phyloP scores from a whole-genome alignment of 169 alveolate species.

The Eimeria tenella region DNA sequence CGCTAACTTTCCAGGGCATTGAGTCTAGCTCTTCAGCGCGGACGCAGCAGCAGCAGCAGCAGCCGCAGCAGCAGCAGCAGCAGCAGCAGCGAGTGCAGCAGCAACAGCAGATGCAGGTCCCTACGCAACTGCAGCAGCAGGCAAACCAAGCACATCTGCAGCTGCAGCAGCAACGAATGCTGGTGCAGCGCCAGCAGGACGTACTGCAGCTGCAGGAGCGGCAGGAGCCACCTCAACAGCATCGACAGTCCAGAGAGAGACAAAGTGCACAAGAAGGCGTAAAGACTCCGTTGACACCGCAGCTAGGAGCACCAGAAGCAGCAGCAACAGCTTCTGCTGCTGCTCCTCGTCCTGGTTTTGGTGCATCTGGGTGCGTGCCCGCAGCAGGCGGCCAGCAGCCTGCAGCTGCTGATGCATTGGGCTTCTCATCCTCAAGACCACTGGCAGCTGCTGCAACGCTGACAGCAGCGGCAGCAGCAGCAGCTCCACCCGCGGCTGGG shows the following conservation, averaged over 20 bases:
- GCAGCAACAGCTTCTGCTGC: slow-evolving; percentile 19
- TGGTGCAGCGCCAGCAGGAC: not conserved
- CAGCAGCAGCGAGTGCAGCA: not conserved
- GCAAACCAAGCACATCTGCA: not conserved
- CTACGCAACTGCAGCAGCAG: not conserved
- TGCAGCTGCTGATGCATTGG: slow-evolving; percentile 20
- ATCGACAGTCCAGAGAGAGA: not conserved
- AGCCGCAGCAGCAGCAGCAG: not conserved
- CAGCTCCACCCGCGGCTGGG: not conserved
- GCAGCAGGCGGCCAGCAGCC: slow-evolving; percentile 3
- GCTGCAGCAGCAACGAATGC: not conserved
- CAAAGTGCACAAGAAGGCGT: not conserved
- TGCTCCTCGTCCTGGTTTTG: not conserved
- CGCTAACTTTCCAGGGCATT: no score
- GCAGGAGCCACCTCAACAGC: not conserved
- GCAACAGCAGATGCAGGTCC: not conserved
- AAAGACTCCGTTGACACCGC: not conserved
- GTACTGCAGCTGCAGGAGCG: slow-evolving; percentile 1
- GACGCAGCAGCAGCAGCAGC: slow-evolving; percentile 38
- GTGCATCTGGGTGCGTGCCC: not conserved
- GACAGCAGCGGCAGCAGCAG: slow-evolving; percentile 27
- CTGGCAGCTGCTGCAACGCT: not conserved
- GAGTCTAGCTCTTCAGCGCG: not conserved
- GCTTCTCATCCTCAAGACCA: not conserved
- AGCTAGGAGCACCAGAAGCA: no score